Conservation (phyloP, 768 basidiomycete species). For the Leccinum pellstonianum region DNA sequence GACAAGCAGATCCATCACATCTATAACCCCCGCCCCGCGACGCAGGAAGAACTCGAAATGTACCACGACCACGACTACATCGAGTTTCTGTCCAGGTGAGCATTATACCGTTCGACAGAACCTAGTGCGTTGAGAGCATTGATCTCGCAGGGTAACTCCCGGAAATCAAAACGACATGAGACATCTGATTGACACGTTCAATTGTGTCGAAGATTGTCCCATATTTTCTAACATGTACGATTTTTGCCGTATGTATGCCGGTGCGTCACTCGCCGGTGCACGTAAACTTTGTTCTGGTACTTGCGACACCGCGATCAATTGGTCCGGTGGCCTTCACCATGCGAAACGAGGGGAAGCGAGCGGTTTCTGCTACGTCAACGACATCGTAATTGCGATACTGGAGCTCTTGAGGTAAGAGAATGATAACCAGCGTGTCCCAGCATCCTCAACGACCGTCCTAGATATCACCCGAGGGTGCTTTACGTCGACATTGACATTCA, state of each 20-base stretch:
- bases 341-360: slow-evolving; percentile 98
- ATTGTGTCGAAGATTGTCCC: slow-evolving; percentile 96
- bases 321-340: slow-evolving; percentile 98
- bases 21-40: slow-evolving; percentile 85
- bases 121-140: not conserved
- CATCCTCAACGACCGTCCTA: slow-evolving; percentile 31
- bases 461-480: slow-evolving; percentile 89
- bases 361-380: slow-evolving; percentile 98
- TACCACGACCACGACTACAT: slow-evolving; percentile 97
- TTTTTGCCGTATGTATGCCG: slow-evolving; percentile 92
- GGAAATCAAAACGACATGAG: slow-evolving; percentile 69
- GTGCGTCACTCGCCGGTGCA: slow-evolving; percentile 88
- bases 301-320: slow-evolving; percentile 97
- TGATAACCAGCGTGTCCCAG: not conserved
- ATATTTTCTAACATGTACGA: slow-evolving; percentile 94
- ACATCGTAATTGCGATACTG: slow-evolving; percentile 91
- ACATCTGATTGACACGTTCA: slow-evolving; percentile 79
- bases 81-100: slow-evolving; percentile 89
- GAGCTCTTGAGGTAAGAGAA: slow-evolving; percentile 75
- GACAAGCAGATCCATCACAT: slow-evolving; percentile 94
- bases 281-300: slow-evolving; percentile 79
- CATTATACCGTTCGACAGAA: not conserved
- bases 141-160: slow-evolving; percentile 71
- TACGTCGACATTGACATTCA: slow-evolving; percentile 99
- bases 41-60: slow-evolving; percentile 80